A percentile compares a stretch with the other conserved stretches of the same genome.
Evolutionary conservation across 116 monocot genomes (phyloP).

Genomic region (Dioscorea cayenensis): DNA sequence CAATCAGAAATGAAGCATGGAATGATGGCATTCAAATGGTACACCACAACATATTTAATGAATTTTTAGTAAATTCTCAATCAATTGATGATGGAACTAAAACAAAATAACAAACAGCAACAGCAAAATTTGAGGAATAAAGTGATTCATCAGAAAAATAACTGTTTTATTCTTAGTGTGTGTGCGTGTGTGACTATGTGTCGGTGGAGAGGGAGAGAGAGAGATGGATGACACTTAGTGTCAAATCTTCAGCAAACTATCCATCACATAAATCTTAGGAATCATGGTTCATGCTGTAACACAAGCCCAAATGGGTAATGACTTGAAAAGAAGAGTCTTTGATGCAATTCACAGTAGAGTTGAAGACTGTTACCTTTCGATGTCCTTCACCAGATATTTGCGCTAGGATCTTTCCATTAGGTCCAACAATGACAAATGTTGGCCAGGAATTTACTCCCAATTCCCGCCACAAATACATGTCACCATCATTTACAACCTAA

Average conservation of each 20-base stretch:
- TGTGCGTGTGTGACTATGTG: too few relatives aligned
- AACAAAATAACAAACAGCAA: too few relatives aligned
- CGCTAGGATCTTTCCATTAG: slow-evolving; percentile 80
- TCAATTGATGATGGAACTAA: too few relatives aligned
- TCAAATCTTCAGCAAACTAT: too few relatives aligned
- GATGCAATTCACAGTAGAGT: background rate
- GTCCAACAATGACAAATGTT: slow-evolving; percentile 86
- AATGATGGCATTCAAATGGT: background rate
- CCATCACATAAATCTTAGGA: too few relatives aligned
- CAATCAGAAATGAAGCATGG: background rate
- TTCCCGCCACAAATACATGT: slow-evolving; percentile 94
- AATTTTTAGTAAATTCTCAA: too few relatives aligned
- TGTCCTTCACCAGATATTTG: slow-evolving; percentile 96
- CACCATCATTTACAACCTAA: slow-evolving; percentile 95
- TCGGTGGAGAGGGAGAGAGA: too few relatives aligned
- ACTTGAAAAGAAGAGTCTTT: background rate
- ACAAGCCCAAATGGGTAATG: background rate
- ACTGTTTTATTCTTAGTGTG: too few relatives aligned
- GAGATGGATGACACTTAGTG: too few relatives aligned
- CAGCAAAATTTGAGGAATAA: too few relatives aligned
- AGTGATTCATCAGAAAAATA: too few relatives aligned
- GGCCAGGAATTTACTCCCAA: slow-evolving; percentile 97
- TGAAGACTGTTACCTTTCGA: slow-evolving; percentile 47
- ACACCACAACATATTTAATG: background rate
- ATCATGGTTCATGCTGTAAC: too few relatives aligned